Evolutionary conservation across 352 stramenopile genomes (phyloP).

Genomic region (Phytophthora colocasiae): DNA sequence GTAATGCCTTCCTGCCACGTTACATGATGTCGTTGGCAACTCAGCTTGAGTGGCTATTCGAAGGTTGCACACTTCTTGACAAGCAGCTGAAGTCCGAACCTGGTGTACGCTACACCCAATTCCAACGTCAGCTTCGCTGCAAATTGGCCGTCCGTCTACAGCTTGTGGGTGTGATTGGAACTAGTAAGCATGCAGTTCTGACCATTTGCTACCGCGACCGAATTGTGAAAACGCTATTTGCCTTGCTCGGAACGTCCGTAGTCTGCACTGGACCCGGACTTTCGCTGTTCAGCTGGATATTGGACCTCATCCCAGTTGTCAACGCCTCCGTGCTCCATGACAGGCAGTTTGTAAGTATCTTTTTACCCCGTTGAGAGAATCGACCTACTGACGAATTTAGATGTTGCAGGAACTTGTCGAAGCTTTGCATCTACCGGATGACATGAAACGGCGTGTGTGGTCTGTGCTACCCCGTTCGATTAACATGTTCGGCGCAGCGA

Average conservation of each 20-base stretch:
- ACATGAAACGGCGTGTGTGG: slow-evolving; percentile 75
- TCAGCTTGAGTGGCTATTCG: slow-evolving; percentile 79
- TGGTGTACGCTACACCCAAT: slow-evolving; percentile 25
- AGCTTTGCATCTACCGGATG: slow-evolving; percentile 58
- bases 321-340: slow-evolving; percentile 77
- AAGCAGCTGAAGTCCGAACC: slow-evolving; percentile 31
- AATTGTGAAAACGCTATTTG: slow-evolving; percentile 86
- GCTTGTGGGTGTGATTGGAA: slow-evolving; percentile 74
- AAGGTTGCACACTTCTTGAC: slow-evolving; percentile 66
- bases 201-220: slow-evolving; percentile 87
- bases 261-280: slow-evolving; percentile 63
- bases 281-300: slow-evolving; percentile 88
- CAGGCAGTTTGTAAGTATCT: slow-evolving; percentile 74
- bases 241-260: slow-evolving; percentile 72
- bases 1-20: slow-evolving; percentile 76
- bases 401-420: slow-evolving; percentile 71
- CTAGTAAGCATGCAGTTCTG: slow-evolving; percentile 78
- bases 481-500: slow-evolving; percentile 36
- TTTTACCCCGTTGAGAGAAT: not conserved
- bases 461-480: slow-evolving; percentile 69
- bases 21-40: slow-evolving; percentile 89
- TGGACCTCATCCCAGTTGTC: slow-evolving; percentile 85
- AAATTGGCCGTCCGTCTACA: slow-evolving; percentile 84
- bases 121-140: slow-evolving; percentile 64
- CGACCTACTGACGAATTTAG: slow-evolving; percentile 16